Evolutionary conservation across 1,284 basidiomycete species (phyloP).

Genomic region (Moesziomyces aphidis): DNA sequence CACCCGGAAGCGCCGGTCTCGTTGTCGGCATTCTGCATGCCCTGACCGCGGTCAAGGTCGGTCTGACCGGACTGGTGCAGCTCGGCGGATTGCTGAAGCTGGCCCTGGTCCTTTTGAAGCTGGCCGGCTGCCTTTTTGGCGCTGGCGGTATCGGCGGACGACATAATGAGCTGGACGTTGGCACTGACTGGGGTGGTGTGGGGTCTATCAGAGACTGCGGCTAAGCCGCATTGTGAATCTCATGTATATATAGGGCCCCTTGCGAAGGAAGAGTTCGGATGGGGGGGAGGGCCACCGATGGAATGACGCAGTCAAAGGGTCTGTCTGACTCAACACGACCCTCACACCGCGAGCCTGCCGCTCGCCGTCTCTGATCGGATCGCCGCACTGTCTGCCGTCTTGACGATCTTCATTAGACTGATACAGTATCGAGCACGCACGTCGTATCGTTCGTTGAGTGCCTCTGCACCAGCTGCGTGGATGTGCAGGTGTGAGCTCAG

Average conservation of each 20-base stretch:
- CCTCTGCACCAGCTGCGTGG: no score
- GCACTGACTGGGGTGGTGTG: neutral
- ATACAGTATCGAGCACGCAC: no score
- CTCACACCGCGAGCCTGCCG: no score
- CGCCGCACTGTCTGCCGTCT: no score
- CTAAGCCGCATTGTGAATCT: no score
- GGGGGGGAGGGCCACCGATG: neutral
- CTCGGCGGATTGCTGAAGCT: slow-evolving; percentile 12
- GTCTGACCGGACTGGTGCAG: slow-evolving; percentile 27
- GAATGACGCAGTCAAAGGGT: neutral
- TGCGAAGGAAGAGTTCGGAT: neutral
- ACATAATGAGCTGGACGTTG: slow-evolving; percentile 12
- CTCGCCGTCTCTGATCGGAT: no score
- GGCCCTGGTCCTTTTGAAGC: slow-evolving; percentile 30
- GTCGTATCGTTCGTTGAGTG: no score
- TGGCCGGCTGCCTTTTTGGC: slow-evolving; percentile 44
- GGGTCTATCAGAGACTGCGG: no score
- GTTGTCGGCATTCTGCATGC: slow-evolving; percentile 27
- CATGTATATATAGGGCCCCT: no score
- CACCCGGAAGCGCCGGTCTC: slow-evolving; percentile 30
- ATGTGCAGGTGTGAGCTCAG: no score
- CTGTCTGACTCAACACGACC: neutral
- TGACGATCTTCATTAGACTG: no score
- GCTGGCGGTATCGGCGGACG: slow-evolving; percentile 35
- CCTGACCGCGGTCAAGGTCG: slow-evolving; percentile 29